phyloP scores from a whole-genome alignment of 169 alveolate species.

The Plasmodium vivax region DNA sequence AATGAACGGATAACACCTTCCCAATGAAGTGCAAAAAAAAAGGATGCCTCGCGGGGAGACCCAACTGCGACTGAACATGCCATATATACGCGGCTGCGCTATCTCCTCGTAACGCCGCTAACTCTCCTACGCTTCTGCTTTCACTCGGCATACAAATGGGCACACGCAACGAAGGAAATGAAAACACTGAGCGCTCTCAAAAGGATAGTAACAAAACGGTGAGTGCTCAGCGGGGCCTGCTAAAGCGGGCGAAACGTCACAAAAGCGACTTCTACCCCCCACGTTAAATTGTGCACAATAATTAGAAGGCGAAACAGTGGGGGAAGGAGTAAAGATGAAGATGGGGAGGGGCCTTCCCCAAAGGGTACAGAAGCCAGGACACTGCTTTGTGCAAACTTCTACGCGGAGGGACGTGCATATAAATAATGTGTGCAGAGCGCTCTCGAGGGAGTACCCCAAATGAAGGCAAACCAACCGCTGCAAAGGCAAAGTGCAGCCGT shows the following conservation, averaged over 20 bases:
- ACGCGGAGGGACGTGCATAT: background rate
- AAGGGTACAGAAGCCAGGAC: no score
- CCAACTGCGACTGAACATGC: background rate
- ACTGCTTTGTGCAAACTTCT: background rate
- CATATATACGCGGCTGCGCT: background rate
- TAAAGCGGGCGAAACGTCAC: background rate
- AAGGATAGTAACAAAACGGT: no score
- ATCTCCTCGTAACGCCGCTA: background rate
- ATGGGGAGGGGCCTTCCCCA: no score
- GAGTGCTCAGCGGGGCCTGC: background rate
- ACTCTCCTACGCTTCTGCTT: background rate
- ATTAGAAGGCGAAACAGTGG: background rate
- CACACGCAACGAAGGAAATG: background rate
- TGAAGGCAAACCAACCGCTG: background rate
- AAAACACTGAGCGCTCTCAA: no score
- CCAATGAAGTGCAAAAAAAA: background rate
- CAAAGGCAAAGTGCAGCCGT: background rate
- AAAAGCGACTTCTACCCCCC: background rate
- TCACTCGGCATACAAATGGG: background rate
- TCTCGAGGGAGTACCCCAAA: background rate
- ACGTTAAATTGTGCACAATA: slow-evolving; percentile 7
- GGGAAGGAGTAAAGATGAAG: background rate
- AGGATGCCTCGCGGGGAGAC: background rate
- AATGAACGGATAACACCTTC: no score
- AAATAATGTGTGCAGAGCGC: background rate